phyloP scores from a whole-genome alignment of 768 basidiomycete species.

The Lentinula raphanica region DNA sequence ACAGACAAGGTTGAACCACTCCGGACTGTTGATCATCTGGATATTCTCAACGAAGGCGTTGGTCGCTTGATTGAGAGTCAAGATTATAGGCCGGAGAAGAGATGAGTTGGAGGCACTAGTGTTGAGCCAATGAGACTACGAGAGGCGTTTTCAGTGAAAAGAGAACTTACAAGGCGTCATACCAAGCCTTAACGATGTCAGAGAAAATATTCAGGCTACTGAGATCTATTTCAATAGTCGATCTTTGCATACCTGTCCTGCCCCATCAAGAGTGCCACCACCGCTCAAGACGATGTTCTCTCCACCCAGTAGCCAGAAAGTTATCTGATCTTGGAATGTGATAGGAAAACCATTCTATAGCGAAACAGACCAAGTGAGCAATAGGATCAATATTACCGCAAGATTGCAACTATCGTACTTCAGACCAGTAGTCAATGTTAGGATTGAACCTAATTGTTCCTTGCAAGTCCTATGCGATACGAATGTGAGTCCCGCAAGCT shows the following conservation, averaged over 20 bases:
- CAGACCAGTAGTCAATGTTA: constrained; percentile 50
- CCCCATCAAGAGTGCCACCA: constrained; percentile 61
- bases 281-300: constrained; percentile 25
- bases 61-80: constrained; percentile 48
- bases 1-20: constrained; percentile 47
- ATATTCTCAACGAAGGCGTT: constrained; percentile 44
- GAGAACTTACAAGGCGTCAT: constrained; percentile 40
- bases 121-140: constrained; percentile 10
- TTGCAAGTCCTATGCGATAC: constrained; percentile 33
- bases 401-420: constrained; percentile 22
- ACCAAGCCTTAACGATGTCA: constrained; percentile 55
- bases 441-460: constrained; percentile 48
- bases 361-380: no score
- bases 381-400: neutral
- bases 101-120: constrained; percentile 39
- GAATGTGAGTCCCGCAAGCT: neutral
- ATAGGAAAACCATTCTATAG: constrained; percentile 3
- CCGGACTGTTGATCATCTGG: constrained; percentile 43
- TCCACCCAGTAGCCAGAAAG: constrained; percentile 7
- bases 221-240: neutral
- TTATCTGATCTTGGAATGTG: constrained; percentile 4
- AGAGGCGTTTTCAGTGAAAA: constrained; percentile 6
- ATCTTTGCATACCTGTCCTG: constrained; percentile 44
- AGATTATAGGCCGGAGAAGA: constrained; percentile 47
- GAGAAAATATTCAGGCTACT: no score